Evolutionary conservation across 345 rosid genomes (phyloP).

Genomic region (Salix caprea): DNA sequence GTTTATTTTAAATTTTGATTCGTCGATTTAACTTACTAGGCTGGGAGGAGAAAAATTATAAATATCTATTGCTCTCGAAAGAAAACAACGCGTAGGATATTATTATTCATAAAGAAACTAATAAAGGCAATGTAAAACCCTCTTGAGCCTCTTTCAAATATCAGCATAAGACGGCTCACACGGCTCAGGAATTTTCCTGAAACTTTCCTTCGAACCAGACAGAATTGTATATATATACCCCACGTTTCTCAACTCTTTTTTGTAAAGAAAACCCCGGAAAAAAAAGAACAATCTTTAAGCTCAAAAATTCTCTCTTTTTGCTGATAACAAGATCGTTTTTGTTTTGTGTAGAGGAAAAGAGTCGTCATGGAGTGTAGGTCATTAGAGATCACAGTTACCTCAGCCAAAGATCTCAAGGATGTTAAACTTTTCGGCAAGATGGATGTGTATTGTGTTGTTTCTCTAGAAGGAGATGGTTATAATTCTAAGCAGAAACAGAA

Average conservation of each 20-base stretch:
- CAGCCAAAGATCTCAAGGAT: slow-evolving; percentile 52
- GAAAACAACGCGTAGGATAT: neutral
- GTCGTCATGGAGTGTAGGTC: slow-evolving; percentile 48
- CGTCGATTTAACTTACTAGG: too few relatives aligned
- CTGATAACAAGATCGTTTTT: neutral
- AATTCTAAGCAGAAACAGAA: slow-evolving; percentile 38
- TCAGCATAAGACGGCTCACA: neutral
- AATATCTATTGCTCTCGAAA: too few relatives aligned
- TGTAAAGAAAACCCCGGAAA: too few relatives aligned
- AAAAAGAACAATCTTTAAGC: neutral
- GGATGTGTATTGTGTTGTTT: slow-evolving; percentile 54
- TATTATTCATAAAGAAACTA: neutral
- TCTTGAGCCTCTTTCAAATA: neutral
- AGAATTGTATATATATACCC: neutral
- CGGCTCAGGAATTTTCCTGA: neutral
- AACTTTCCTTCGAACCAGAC: neutral
- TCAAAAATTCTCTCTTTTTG: neutral
- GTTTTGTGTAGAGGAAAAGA: neutral
- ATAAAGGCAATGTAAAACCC: neutral
- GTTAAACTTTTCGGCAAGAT: slow-evolving; percentile 51
- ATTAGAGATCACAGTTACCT: slow-evolving; percentile 46
- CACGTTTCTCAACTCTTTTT: neutral
- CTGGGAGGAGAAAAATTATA: too few relatives aligned
- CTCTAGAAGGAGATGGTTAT: slow-evolving; percentile 40
- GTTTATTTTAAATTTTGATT: too few relatives aligned